phyloP scores from a whole-genome alignment of 129 eudicot genomes.

The Deinandra increscens region DNA sequence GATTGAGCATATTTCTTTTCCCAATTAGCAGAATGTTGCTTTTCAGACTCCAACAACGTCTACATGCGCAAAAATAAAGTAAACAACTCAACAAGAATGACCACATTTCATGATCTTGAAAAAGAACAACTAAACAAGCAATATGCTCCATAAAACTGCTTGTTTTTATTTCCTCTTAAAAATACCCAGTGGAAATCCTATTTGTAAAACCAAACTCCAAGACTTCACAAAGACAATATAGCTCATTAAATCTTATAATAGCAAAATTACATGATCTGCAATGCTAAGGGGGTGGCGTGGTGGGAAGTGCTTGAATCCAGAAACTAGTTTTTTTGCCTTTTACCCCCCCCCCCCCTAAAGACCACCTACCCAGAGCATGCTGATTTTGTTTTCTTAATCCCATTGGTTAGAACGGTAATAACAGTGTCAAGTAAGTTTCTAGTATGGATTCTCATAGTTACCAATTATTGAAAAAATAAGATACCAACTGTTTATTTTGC shows the following conservation, averaged over 20 bases:
- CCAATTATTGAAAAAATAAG: no score
- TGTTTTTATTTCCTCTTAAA: neutral
- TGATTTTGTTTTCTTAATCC: no score
- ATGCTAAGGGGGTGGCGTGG: neutral
- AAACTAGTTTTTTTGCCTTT: no score
- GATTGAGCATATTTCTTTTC: slow-evolving; percentile 59
- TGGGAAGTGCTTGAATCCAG: no score
- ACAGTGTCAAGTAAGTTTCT: no score
- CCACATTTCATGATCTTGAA: slow-evolving; percentile 3
- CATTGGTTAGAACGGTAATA: no score
- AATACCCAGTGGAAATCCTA: neutral
- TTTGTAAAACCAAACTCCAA: neutral
- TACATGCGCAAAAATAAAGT: slow-evolving; percentile 28
- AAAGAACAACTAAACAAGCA: neutral
- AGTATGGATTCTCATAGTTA: no score
- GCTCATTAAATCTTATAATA: neutral
- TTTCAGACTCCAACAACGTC: slow-evolving; percentile 61
- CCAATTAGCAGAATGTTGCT: slow-evolving; percentile 51
- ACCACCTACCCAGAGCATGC: no score
- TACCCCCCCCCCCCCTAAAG: no score
- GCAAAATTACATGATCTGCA: neutral
- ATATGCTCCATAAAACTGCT: neutral
- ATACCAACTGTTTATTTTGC: neutral
- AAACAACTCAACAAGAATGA: neutral
- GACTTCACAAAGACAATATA: neutral